phyloP scores from a whole-genome alignment of 768 basidiomycete genomes.

The Leccinum subtestaceum region DNA sequence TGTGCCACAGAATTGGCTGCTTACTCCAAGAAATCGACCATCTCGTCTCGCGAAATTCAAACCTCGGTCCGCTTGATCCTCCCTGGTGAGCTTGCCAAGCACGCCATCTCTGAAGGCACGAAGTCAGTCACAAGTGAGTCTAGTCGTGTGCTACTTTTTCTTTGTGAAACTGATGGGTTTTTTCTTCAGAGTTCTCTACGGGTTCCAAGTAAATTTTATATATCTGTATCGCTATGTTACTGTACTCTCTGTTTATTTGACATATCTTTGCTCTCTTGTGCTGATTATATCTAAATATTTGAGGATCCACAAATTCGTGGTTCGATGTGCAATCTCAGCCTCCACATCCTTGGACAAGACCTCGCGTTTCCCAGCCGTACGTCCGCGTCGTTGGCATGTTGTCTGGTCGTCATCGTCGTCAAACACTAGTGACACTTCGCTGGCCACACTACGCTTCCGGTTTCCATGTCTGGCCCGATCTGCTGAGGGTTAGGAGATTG shows the following conservation, averaged over 20 bases:
- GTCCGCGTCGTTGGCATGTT: not conserved
- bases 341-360: no score
- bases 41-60: conserved; percentile 90
- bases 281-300: not conserved
- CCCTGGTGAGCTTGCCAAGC: conserved; percentile 83
- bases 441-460: not conserved
- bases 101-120: conserved; percentile 84
- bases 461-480: not conserved
- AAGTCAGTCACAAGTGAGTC: conserved; percentile 67
- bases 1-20: conserved; percentile 63
- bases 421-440: not conserved
- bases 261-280: conserved; percentile 21
- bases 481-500: not conserved
- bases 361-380: no score
- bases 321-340: no score
- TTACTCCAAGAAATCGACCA: conserved; percentile 88
- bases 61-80: conserved; percentile 81
- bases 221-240: conserved; percentile 35
- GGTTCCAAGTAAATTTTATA: conserved; percentile 47
- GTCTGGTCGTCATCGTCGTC: no score
- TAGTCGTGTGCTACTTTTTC: not conserved
- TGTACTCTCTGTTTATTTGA: conserved; percentile 32
- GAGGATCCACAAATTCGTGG: not conserved
- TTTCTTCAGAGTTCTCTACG: conserved; percentile 53
- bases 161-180: conserved; percentile 8